Base-by-base conservation (phyloP, 2,329 filamentous ascomycete genomes). In the Massarina eburnea region DNA sequence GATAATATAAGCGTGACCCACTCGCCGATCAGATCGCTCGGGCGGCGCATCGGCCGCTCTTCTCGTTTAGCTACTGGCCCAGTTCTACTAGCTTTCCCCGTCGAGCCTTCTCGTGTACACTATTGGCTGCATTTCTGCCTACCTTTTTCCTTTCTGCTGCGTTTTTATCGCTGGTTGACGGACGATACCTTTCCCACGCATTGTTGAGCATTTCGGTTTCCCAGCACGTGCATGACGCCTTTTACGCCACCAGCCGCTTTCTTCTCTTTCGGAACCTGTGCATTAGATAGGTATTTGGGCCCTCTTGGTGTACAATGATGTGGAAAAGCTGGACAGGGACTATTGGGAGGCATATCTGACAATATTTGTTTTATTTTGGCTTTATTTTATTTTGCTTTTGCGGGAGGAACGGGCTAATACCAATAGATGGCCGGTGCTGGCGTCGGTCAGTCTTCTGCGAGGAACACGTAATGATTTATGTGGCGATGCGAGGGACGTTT, bases 301-400 rank as follows among this genome's bases (percentile, higher is more conserved):
- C 17, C 17, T 34, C 39, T 19, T 30, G 43, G 24, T 49, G 39
- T 48, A 47, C 43, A 43, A 48, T 39, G 40, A 48, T 34, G 45
- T 45, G 41, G 46, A 50, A 46, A 43, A 43, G 40, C 39, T 49
- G 44, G 44, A 43, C 43, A 47, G 42, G 45, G 51, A 37, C 18
- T n/a, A 37, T 14, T 22, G 34, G 37, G 46, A 30, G 46, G 45
- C 38, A 44, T 47, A 55, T 52, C 35, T 41, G 51, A 27, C 22
- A 39, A 20, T n/a, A 18, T 46, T 44, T n/a, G n/a, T n/a, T n/a
- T n/a, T n/a, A 43, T 43, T 49, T 51, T 49, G 48, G 37, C 39
- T 56, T 47, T 56, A 52, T 42, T 36, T 55, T 64, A 53, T 41
- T 33, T 57, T 64, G 47, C 53, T 67, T 63, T 63, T 60, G 49